Percentiles rank a stretch among this genome's conserved stretches.
Evolutionary conservation across 164 flowering plant genomes (phyloP).

Genomic region (Nelumbo lutea): DNA sequence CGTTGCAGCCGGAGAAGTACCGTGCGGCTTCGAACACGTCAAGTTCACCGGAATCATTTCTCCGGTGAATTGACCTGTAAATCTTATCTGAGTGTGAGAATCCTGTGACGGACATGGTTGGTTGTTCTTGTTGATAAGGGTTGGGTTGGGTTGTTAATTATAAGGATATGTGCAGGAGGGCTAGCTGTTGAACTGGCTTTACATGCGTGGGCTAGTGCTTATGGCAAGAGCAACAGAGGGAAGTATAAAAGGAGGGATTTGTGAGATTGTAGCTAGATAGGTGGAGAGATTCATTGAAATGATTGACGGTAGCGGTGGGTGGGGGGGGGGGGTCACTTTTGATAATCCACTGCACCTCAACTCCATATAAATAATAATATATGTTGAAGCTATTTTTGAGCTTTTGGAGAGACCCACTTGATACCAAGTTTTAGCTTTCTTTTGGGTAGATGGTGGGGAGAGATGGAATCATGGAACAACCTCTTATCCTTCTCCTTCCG

Average conservation of each 20-base stretch:
- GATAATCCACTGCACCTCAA: conserved; percentile 14
- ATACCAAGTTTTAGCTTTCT: conserved; percentile 17
- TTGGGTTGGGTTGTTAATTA: too few relatives aligned
- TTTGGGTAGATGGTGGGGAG: conserved; percentile 7
- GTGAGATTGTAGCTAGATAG: conserved; percentile 6
- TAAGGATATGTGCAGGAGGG: not conserved
- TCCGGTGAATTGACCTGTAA: conserved; percentile 36
- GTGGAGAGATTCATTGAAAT: conserved; percentile 28
- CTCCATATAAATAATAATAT: conserved; percentile 14
- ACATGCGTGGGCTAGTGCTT: conserved; percentile 1
- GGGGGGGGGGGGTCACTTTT: conserved; percentile 32
- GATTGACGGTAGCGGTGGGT: conserved; percentile 40
- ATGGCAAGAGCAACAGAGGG: not conserved
- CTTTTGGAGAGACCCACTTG: conserved; percentile 21
- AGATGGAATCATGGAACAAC: conserved; percentile 6
- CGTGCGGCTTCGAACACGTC: conserved; percentile 84
- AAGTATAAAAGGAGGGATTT: conserved; percentile 9
- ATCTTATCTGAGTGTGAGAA: conserved; percentile 21
- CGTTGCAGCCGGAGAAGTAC: conserved; percentile 62
- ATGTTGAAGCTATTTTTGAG: conserved; percentile 13
- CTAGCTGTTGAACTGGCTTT: not conserved
- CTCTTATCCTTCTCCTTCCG: conserved; percentile 19
- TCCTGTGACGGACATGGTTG: conserved; percentile 40
- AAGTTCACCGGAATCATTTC: conserved; percentile 70
- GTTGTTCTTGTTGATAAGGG: too few relatives aligned